A percentile compares a stretch with the other conserved stretches of the same genome.
phyloP scores from a whole-genome alignment of 164 flowering plant genomes.

The Cinnamomum micranthum region DNA sequence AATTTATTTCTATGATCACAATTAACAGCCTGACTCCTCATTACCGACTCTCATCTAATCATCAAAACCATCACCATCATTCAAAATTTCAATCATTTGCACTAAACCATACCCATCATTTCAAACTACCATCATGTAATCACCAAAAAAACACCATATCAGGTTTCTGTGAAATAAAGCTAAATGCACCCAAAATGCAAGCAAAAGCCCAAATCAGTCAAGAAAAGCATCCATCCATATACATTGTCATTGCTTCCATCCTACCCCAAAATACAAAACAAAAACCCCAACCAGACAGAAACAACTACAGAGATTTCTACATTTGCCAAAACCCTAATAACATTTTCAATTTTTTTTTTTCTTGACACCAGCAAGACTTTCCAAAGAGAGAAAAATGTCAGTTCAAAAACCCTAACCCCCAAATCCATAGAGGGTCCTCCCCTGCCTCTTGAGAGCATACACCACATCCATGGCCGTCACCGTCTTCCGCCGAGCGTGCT shows the following conservation, averaged over 20 bases:
- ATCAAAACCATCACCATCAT: too few relatives aligned
- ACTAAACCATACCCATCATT: too few relatives aligned
- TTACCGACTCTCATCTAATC: too few relatives aligned
- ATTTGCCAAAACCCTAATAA: too few relatives aligned
- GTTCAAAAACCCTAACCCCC: conserved; percentile 12
- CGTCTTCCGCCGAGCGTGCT: conserved; percentile 15
- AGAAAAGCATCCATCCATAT: background rate
- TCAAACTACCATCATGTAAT: too few relatives aligned
- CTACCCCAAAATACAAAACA: too few relatives aligned
- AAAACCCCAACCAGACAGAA: background rate
- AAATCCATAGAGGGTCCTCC: conserved; percentile 16
- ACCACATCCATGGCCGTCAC: conserved; percentile 18
- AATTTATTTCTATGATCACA: too few relatives aligned
- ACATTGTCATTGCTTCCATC: background rate
- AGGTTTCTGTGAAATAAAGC: background rate
- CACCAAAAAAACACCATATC: too few relatives aligned
- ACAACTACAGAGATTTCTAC: background rate
- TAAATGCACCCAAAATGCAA: too few relatives aligned
- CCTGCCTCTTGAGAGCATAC: conserved; percentile 17
- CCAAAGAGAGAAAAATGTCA: background rate
- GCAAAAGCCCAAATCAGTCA: background rate
- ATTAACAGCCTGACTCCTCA: too few relatives aligned
- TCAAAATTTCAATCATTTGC: too few relatives aligned
- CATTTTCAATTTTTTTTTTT: too few relatives aligned
- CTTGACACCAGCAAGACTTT: background rate